Evolutionary conservation across 495 filamentous ascomycete species (phyloP), one percentile per base, ranked within the genome.

Genomic region (Cudoniella acicularis): DNA sequence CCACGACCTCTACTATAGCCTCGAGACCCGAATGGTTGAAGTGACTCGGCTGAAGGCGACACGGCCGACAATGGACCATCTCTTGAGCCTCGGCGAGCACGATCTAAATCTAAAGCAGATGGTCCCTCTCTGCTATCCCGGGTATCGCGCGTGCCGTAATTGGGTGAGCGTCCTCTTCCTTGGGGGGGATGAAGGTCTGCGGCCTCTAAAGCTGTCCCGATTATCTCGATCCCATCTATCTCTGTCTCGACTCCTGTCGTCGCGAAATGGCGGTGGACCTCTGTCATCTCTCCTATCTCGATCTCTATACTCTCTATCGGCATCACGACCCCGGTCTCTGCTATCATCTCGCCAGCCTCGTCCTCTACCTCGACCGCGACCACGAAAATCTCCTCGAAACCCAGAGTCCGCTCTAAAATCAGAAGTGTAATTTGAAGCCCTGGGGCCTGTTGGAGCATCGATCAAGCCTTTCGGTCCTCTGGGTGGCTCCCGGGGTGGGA

Each of bases 381-480:
- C 68, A 24, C 77, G 71, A 52, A 77, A 81, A 13, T 81, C 79
- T 17, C 72, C 76, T 10, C 70, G 68, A 57, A 75, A 81, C 0
- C 75, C 72, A 30, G 60, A 58, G 21, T 64, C 60, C 2, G 55
- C 56, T 49, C 66, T 41, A 57, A 53, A 64, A 45, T 68, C 66
- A 10, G 52, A 18, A 16, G 10, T 13, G 49, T 57, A 64, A 26
- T 24, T 56, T 10, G 74, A 74, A 25, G 77, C 78, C 17, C 80
- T 70, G 8, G 79, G 78, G 4, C 85, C 85, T 63, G 83, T 80
- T 26, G 86, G 81, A 2, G 83, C 71, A 62, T 90, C 87, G 20
- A 87, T 75, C 40, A 60, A 46, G 8, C 84, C 88, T 67, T 87
- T 88, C 0, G 89, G 89, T 2, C 84, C 89, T 36, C 87, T 77